Base-by-base conservation (phyloP, 352 stramenopile species). In the Globisporangium ultimum region DNA sequence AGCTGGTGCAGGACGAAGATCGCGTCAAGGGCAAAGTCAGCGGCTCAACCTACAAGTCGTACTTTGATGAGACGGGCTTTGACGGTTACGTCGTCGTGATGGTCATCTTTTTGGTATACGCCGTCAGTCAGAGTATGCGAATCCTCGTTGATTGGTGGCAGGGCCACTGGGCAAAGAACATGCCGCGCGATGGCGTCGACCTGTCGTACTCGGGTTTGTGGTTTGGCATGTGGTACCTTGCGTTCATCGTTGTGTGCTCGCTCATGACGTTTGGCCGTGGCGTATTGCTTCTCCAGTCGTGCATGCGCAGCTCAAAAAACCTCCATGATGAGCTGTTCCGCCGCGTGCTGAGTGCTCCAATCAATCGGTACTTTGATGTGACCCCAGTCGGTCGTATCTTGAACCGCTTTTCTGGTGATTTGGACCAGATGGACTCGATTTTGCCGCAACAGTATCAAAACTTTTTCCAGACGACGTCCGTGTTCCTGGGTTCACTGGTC, bases 331-430 rank as follows among this genome's bases (percentile, higher is more conserved):
- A 73, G 17, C 24, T 74, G 24, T 78, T 78, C 49, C 55, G 59
- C 14, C 71, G 72, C 4, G 73, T 85, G 32, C 49, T 87, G 10
- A 36, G 38, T 3, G 76, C 77, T 3, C 70, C 72, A 10, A 51
- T 87, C 17, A 81, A 63, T n/a, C 57, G 22, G 5, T 84, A 85
- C 64, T 85, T 84, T 51, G 71, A 85, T 24, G 61, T 80, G 48
- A 86, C 75, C 14, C 76, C 76, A 3, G 53, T 88, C 17, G 74
- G 74, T 11, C 55, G 66, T 15, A 80, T 84, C 57, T 57, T 84
- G 28, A 84, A 82, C 38, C 64, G 72, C 0, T 84, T 84, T 53
- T 78, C 72, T 3, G 74, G 68, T 32, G 75, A 84, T 34, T 55
- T 83, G 11, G 75, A 84, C 32, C 73, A 83, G 47, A 67, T 83